Conservation (phyloP, 1,284 basidiomycete species). For the Macrocystidia cucumis region DNA sequence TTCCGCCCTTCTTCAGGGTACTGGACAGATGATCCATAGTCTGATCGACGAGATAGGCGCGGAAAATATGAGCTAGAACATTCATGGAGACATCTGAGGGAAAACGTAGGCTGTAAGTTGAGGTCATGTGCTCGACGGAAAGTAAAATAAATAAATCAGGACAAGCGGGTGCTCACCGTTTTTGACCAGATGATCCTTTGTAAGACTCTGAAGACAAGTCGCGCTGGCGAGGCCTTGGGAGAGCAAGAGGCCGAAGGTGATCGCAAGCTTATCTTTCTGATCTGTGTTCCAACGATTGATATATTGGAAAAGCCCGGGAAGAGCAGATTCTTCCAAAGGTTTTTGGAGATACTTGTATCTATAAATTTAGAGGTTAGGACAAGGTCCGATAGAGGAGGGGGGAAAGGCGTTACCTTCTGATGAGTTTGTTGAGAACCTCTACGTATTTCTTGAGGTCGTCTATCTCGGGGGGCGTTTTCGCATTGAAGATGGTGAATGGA, state of each 20-base stretch:
- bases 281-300: slow-evolving; percentile 74
- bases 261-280: slow-evolving; percentile 78
- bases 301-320: slow-evolving; percentile 86
- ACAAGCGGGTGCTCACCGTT: slow-evolving; percentile 55
- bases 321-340: slow-evolving; percentile 81
- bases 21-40: slow-evolving; percentile 81
- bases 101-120: slow-evolving; percentile 3
- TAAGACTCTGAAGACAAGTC: slow-evolving; percentile 72
- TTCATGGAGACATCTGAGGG: slow-evolving; percentile 63
- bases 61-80: slow-evolving; percentile 77
- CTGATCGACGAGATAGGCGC: slow-evolving; percentile 72
- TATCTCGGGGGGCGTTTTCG: slow-evolving; percentile 68
- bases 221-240: slow-evolving; percentile 76
- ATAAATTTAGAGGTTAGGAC: slow-evolving; percentile 10
- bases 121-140: slow-evolving; percentile 2
- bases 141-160: slow-evolving; percentile 10
- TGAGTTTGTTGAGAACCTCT: slow-evolving; percentile 91
- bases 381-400: slow-evolving; percentile 7
- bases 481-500: slow-evolving; percentile 81
- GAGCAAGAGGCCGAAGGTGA: slow-evolving; percentile 76
- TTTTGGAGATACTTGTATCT: slow-evolving; percentile 98
- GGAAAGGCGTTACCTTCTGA: slow-evolving; percentile 61
- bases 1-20: slow-evolving; percentile 72
- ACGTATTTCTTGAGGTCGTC: slow-evolving; percentile 89
- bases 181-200: slow-evolving; percentile 93